Evolutionary conservation across 164 flowering plant species (phyloP), one percentile per base, ranked within the genome.

Genomic region (Nelumbo lutea): DNA sequence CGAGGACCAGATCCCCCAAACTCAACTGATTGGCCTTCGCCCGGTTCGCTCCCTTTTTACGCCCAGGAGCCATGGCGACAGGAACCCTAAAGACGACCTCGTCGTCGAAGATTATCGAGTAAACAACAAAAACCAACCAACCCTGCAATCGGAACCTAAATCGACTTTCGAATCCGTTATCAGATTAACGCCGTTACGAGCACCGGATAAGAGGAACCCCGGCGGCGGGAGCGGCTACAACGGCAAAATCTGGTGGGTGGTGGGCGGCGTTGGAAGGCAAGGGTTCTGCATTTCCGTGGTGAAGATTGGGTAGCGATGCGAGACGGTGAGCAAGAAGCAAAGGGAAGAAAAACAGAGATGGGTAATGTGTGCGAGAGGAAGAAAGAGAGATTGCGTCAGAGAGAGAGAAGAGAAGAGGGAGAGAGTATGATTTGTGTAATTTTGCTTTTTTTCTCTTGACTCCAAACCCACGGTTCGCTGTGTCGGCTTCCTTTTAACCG

Each of bases 1-100:
- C 98, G 5, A 95, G 96, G 14, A 95, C 98, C 15, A 95, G 96
- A 92, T 95, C 98, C 51, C 98, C 98, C 64, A 95, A 66, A 61
- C 86, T 79, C 80, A 90, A 80, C 75, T 84, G 79, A 53, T 73
- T 83, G 5, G 73, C 70, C 72, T 81, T 85, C 6, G 76, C 81
- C 68, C 82, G 77, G 57, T 75, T 85, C 44, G 85, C 92, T 78
- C 92, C 96, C 57, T 67, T 85, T 79, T 74, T 85, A 55, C 97
- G 90, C 81, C 86, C 88, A 64, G 88, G 88, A 80, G 97, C 86
- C 98, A 93, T 93, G 79, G 84, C 78, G 74, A 42, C 4, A 46
- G 27, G 64, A 74, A 72, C 72, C 77, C 75, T 68, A 74, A 62
- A 68, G 46, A 65, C 76, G 63, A 62, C 61, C 48, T 58, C 70